Evolutionary conservation across 164 flowering plant genomes (phyloP), one percentile per base, ranked within the genome.

Genomic region (Macadamia integrifolia): DNA sequence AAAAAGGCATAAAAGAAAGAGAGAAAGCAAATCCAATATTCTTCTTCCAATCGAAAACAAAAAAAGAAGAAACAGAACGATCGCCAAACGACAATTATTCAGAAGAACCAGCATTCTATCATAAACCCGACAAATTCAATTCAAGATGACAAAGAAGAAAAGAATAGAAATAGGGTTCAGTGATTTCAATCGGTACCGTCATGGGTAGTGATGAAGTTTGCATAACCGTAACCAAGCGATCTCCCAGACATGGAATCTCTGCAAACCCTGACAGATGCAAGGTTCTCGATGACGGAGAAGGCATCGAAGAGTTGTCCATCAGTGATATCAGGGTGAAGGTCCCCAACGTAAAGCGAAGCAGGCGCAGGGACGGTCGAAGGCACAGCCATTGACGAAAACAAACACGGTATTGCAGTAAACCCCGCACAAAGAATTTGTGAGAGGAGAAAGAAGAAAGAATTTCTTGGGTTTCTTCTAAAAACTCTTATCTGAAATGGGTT

Each of bases 161-260:
- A 0, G 11, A n/a, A 63, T 3, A 50, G 12, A 31, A 6, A 60
- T 52, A 58, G 65, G 2, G 53, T 58, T 58, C 31, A 23, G 40
- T 58, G 11, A 2, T 9, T 58, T 4, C 29, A 28, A 58, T 28
- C 40, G 9, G 23, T 79, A 88, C 97, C 97, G 12, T 89, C 89
- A 3, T 76, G 78, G 6, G 72, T 71, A 50, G 85, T 69, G 62
- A 81, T 28, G 72, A 85, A 89, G 77, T 93, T 93, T 70, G 84
- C 89, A 70, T 91, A 93, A 14, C 90, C 98, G 58, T 91, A 93
- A 62, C 94, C 84, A 59, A 91, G 87, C 4, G 98, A 88, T 32
- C 83, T 73, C 3, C 87, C 84, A 6, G 88, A 70, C 55, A 77
- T n/a, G 13, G 85, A 75, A 62, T 93, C 96, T 4, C 86, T 72